These are phyloP conservation scores for Phytophthora ohioensis DNA, from an alignment of 352 stramenopile genomes.

Conservation along the genomic window DNA sequence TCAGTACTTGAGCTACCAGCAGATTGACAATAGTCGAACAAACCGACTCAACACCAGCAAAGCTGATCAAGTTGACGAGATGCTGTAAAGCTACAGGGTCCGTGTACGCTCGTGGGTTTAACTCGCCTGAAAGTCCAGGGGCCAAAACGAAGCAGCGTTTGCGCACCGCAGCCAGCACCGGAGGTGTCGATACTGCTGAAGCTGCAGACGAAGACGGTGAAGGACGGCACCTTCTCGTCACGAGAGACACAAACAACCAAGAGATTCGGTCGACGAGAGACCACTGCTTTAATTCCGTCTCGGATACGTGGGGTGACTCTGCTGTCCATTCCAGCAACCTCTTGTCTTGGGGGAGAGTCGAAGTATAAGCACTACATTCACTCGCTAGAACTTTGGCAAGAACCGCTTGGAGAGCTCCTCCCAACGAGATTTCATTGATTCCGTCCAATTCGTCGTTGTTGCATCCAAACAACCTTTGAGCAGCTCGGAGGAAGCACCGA, in stretches of 20 bases:
- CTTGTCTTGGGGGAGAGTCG: conserved; percentile 35
- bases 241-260: conserved; percentile 33
- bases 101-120: conserved; percentile 34
- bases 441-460: neutral
- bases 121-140: conserved; percentile 5
- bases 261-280: conserved; percentile 34
- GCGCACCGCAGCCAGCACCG: conserved; percentile 23
- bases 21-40: conserved; percentile 33
- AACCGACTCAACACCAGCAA: conserved; percentile 22
- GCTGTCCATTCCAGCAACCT: conserved; percentile 26
- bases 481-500: conserved; percentile 28
- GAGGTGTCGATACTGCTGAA: neutral
- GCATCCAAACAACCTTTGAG: conserved; percentile 26
- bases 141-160: conserved; percentile 33
- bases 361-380: conserved; percentile 16
- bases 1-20: conserved; percentile 29
- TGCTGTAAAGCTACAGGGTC: conserved; percentile 14
- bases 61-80: conserved; percentile 26
- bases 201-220: neutral
- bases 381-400: conserved; percentile 18
- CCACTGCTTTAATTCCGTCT: conserved; percentile 32
- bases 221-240: conserved; percentile 26
- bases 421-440: conserved; percentile 5
- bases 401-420: conserved; percentile 17
- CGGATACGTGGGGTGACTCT: conserved; percentile 4